phyloP scores from a whole-genome alignment of 225 moss, liverwort and hornwort genomes.

The Polytrichum formosum region DNA sequence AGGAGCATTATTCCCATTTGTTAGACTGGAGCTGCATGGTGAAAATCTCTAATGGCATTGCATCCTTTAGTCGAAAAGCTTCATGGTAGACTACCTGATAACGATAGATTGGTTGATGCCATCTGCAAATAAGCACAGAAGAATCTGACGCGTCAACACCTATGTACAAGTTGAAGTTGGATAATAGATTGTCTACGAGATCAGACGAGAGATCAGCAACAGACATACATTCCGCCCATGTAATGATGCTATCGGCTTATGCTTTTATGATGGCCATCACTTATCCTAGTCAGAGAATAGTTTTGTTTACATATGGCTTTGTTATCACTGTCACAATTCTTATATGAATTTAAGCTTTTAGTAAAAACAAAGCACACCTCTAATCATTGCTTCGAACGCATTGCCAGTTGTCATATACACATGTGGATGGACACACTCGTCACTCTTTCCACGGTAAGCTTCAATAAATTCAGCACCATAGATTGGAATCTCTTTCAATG shows the following conservation, averaged over 20 bases:
- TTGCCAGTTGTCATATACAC: slow-evolving; percentile 62
- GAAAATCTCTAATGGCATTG: no score
- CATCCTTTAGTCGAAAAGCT: no score
- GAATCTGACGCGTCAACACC: not conserved
- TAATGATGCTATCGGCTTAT: not conserved
- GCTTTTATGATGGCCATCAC: not conserved
- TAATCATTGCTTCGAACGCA: slow-evolving; percentile 63
- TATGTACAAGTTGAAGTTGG: not conserved
- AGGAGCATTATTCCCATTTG: no score
- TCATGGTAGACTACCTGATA: slow-evolving; percentile 40
- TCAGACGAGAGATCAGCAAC: not conserved
- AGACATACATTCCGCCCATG: not conserved
- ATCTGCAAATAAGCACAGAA: slow-evolving; percentile 27
- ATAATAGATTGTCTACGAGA: not conserved
- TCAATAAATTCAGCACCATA: slow-evolving; percentile 49
- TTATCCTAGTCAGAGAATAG: not conserved
- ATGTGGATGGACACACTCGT: slow-evolving; percentile 46
- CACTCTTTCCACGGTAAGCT: slow-evolving; percentile 50
- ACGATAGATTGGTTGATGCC: slow-evolving; percentile 65
- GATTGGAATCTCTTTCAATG: slow-evolving; percentile 62
- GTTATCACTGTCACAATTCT: not conserved
- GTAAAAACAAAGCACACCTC: slow-evolving; percentile 24
- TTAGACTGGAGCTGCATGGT: no score
- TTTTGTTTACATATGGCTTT: not conserved
- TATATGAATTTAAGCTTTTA: no score